Conservation (phyloP, 2,329 filamentous ascomycete species). For the Colletotrichum acutatum region DNA sequence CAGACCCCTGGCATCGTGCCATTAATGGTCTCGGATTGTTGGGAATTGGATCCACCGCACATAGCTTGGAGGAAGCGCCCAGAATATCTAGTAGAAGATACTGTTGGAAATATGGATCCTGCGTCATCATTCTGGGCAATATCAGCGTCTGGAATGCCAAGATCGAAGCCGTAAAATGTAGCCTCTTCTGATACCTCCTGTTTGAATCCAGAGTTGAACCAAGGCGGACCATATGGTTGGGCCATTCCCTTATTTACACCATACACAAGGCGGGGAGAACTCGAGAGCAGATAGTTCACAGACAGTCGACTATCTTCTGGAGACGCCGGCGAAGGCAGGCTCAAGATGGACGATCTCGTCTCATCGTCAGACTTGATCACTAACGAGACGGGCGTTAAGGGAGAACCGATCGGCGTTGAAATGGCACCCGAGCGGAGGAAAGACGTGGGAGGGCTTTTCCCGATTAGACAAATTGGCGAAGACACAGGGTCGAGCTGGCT, state of each 20-base stretch:
- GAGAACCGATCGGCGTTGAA: slow-evolving; percentile 45
- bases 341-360: slow-evolving; percentile 38
- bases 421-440: slow-evolving; percentile 41
- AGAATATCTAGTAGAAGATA: too few relatives aligned
- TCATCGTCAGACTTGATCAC: slow-evolving; percentile 52
- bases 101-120: slow-evolving; percentile 66
- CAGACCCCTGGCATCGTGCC: slow-evolving; percentile 51
- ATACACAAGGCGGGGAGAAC: slow-evolving; percentile 52
- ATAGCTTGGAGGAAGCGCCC: not conserved
- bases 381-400: slow-evolving; percentile 53
- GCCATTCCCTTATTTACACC: slow-evolving; percentile 38
- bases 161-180: slow-evolving; percentile 76
- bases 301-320: slow-evolving; percentile 60
- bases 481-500: slow-evolving; percentile 8
- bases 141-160: slow-evolving; percentile 76
- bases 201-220: slow-evolving; percentile 30
- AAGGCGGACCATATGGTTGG: slow-evolving; percentile 37
- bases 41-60: not conserved
- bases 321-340: slow-evolving; percentile 37
- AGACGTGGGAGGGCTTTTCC: slow-evolving; percentile 18
- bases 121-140: slow-evolving; percentile 77
- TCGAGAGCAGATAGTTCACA: slow-evolving; percentile 72
- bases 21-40: too few relatives aligned
- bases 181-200: slow-evolving; percentile 43
- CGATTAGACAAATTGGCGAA: slow-evolving; percentile 21